Evolutionary conservation across 352 stramenopile species (phyloP), one percentile per base, ranked within the genome.

Genomic region (Phytopythium mirpurense): DNA sequence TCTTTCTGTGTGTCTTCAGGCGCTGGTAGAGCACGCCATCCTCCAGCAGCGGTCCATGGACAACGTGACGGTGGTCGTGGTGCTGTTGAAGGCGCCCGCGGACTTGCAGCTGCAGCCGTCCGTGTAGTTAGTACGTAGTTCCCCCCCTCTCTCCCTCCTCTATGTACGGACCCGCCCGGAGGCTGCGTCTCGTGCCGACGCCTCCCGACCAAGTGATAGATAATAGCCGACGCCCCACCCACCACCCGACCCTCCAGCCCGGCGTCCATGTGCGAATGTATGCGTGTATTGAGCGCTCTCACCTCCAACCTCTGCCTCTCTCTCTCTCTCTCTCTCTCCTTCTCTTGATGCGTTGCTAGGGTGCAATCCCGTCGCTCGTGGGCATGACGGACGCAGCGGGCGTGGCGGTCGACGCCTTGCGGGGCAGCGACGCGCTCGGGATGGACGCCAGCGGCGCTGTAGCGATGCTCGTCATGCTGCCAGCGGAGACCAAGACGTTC

Each of bases 1-100:
- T 14, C 5, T 43, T n/a, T 54, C 9, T 41, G 12, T 36, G 21
- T n/a, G 12, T n/a, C 2, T 24, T 24, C 24, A 92, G 82, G 78
- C 80, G 14, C 74, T 79, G 16, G 74, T 92, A 35, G 81, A 93
- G 63, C 61, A 90, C 48, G 83, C 83, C 26, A 88, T 93, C 50
- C 84, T 88, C 51, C 72, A 89, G 40, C 81, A 92, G 44, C 80
- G 79, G n/a, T 93, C 83, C 16, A 90, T 74, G 34, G 83, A 93
- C 67, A 93, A 93, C 54, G 83, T 93, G 56, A 93, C 83, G 9
- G 85, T 78, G 32, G 75, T 91, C 24, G 82, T 93, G 29, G 68
- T 93, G 40, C 78, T 93, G 76, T 89, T 93, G 53, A 88, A 91
- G 62, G 68, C 88, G 45, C 63, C 75, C 36, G 74, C 70, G 45